Conservation (phyloP, 78 protist genomes). For the Dictyostelium brefeldianum region DNA sequence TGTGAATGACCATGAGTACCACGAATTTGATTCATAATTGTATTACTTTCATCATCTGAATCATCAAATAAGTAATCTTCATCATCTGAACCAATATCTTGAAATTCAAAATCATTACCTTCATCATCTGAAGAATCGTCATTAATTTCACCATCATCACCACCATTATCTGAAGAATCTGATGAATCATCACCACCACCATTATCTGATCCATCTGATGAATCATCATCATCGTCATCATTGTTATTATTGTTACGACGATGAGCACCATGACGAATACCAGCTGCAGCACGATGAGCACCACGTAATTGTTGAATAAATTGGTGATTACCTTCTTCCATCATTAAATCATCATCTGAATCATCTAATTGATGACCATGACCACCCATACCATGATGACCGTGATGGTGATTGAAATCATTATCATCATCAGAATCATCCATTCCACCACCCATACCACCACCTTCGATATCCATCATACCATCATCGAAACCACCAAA, state of each 20-base stretch:
- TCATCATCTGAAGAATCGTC: background rate
- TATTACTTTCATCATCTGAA: background rate
- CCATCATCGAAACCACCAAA: slow-evolving; percentile 15
- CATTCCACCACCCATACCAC: background rate
- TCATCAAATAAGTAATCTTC: background rate
- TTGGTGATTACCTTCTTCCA: slow-evolving; percentile 21
- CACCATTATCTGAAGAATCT: background rate
- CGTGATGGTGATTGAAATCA: background rate
- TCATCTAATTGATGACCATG: background rate
- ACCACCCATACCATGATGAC: background rate
- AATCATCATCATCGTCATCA: background rate
- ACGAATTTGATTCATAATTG: background rate
- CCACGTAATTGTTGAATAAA: slow-evolving; percentile 18
- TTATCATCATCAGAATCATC: slow-evolving; percentile 30
- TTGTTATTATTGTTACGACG: background rate
- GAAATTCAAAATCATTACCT: slow-evolving; percentile 19
- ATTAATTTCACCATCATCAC: background rate
- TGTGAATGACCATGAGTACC: background rate
- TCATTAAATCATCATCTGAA: background rate
- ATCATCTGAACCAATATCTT: slow-evolving; percentile 18
- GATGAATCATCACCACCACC: no score
- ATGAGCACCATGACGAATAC: background rate
- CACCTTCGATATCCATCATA: slow-evolving; percentile 42
- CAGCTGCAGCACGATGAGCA: no score
- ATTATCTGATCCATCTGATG: no score